These are phyloP conservation scores for Podaxis pistillaris DNA, from an alignment of 768 basidiomycete genomes.

Conservation along the genomic window DNA sequence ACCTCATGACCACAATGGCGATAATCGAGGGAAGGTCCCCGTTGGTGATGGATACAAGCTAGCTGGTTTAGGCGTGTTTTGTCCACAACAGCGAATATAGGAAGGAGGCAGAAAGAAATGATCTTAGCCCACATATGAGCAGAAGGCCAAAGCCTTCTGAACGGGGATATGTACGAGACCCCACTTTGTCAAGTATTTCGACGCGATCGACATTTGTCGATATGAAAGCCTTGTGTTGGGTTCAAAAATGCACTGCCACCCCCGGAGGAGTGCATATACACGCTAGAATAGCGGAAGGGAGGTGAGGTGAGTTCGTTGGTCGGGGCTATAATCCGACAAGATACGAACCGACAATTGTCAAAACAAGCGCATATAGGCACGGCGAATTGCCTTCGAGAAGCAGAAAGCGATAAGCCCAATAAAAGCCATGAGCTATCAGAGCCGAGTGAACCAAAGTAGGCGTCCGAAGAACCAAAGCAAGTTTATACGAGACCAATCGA, in stretches of 20 bases:
- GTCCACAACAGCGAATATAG: background rate
- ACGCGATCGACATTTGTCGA: background rate
- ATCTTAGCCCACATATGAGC: background rate
- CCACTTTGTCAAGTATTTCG: background rate
- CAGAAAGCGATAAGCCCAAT: background rate
- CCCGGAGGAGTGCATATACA: background rate
- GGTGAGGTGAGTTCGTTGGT: background rate
- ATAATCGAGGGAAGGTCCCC: background rate
- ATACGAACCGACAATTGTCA: background rate
- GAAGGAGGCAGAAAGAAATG: background rate
- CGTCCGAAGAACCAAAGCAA: background rate
- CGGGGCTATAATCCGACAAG: background rate
- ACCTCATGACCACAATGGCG: slow-evolving; percentile 4
- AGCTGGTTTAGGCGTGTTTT: background rate
- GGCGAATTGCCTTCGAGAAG: background rate
- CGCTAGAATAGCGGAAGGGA: background rate
- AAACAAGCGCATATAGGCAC: background rate
- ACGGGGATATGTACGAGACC: background rate
- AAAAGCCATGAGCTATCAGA: background rate
- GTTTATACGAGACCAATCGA: background rate
- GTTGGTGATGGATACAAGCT: background rate
- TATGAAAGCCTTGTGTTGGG: background rate
- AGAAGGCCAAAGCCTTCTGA: background rate
- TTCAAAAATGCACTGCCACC: no score
- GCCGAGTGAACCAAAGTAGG: background rate